Conservation (phyloP, 139 green algal genomes). For the Deuterostichococcus epilithicus region DNA sequence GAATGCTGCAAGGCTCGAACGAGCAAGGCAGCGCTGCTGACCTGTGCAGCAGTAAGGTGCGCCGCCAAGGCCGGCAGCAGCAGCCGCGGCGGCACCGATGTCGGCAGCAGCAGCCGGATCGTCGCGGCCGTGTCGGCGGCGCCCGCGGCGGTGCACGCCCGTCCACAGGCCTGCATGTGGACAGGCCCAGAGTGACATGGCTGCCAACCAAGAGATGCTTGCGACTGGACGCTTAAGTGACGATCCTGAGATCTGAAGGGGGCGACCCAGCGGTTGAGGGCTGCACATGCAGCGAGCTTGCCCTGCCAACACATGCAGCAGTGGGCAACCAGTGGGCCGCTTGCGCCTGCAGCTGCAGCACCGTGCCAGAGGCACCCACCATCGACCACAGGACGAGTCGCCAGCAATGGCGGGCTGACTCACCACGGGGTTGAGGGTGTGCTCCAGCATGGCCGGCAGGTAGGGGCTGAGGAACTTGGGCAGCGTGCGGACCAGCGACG, state of each 20-base stretch:
- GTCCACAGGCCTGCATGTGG: constrained; percentile 3
- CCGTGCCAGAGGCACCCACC: too few relatives aligned
- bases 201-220: too few relatives aligned
- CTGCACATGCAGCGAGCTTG: too few relatives aligned
- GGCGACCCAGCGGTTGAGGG: too few relatives aligned
- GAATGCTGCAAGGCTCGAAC: background rate
- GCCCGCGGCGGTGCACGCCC: constrained; percentile 6
- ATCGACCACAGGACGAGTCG: background rate
- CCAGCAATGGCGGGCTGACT: background rate
- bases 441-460: constrained; percentile 46
- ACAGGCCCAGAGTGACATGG: too few relatives aligned
- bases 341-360: too few relatives aligned
- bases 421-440: background rate
- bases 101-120: constrained; percentile 36
- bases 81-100: constrained; percentile 52
- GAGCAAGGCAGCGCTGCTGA: background rate
- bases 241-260: too few relatives aligned
- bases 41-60: constrained; percentile 35
- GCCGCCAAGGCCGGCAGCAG: constrained; percentile 62
- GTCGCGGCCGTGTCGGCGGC: constrained; percentile 17
- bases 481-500: constrained; percentile 51
- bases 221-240: too few relatives aligned
- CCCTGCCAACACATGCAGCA: too few relatives aligned
- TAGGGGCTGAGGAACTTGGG: constrained; percentile 68
- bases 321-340: too few relatives aligned